These are phyloP conservation scores for Biscogniauxia marginata DNA, from an alignment of 2,329 filamentous ascomycete genomes.

Conservation along the genomic window DNA sequence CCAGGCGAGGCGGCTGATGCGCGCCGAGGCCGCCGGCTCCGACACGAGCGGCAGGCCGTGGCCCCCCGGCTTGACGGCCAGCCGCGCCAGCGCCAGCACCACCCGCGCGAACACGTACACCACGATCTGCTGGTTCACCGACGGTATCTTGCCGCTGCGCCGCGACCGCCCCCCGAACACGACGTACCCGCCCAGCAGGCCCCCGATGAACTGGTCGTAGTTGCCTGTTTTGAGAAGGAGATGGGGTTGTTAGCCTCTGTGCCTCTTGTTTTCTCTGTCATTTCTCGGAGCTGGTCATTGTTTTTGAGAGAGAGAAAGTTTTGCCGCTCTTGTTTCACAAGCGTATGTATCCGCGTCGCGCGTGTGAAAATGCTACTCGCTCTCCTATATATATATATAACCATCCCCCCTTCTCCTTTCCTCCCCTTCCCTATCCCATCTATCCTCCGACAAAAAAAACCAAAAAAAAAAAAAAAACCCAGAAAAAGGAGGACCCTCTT, in stretches of 20 bases:
- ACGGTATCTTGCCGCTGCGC: conserved; percentile 68
- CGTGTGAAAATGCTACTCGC: no score
- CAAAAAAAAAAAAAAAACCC: neutral
- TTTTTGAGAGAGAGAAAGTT: no score
- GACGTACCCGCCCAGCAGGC: conserved; percentile 84
- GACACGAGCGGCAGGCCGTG: conserved; percentile 52
- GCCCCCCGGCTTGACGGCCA: conserved; percentile 69
- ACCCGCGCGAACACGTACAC: conserved; percentile 97
- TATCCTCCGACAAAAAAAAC: conserved; percentile 8
- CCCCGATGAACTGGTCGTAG: conserved; percentile 83
- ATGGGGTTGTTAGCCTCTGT: neutral
- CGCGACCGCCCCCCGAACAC: conserved; percentile 73
- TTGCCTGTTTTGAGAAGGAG: conserved; percentile 50
- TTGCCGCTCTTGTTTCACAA: neutral
- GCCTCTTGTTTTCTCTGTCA: neutral
- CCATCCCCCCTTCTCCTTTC: neutral
- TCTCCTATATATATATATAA: no score
- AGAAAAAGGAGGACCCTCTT: conserved; percentile 14
- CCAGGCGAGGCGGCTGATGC: conserved; percentile 75
- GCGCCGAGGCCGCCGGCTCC: conserved; percentile 40
- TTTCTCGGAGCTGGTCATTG: no score
- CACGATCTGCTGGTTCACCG: conserved; percentile 94
- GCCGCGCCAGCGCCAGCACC: conserved; percentile 76
- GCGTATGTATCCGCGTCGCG: no score
- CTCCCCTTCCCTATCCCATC: neutral